A percentile compares a stretch with the other conserved stretches of the same genome.
These are phyloP conservation scores for Alternaria angustiovoidea DNA, from an alignment of 2,329 filamentous ascomycete species.

Conservation along the genomic window DNA sequence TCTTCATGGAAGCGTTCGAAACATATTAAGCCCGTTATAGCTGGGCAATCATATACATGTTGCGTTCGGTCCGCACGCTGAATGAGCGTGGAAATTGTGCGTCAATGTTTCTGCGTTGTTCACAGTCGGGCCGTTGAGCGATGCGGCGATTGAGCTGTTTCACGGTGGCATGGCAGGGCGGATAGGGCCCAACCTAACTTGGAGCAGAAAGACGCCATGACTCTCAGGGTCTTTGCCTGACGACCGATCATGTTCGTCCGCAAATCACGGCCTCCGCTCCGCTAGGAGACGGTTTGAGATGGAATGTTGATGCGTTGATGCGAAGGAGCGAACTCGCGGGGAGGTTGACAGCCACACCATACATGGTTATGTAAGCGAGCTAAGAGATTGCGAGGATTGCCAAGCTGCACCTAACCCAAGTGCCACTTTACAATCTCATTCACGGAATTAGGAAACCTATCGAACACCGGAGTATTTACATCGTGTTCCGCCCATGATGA, in stretches of 20 bases:
- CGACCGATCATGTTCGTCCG: neutral
- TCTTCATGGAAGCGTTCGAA: neutral
- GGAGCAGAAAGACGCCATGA: neutral
- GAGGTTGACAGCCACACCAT: neutral
- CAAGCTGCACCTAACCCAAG: neutral
- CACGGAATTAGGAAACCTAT: too few relatives aligned
- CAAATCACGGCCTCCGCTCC: neutral
- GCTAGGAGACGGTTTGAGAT: neutral
- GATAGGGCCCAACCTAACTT: neutral
- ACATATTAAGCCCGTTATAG: neutral
- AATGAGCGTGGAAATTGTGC: neutral
- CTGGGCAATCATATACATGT: neutral
- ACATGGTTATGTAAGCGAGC: neutral
- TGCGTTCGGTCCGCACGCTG: neutral
- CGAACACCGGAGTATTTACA: neutral
- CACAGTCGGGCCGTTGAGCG: constrained; percentile 1
- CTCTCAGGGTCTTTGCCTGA: neutral
- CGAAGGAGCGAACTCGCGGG: constrained; percentile 2
- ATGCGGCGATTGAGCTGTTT: neutral
- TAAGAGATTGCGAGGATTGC: neutral
- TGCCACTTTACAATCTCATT: too few relatives aligned
- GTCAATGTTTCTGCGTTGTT: neutral
- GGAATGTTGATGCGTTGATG: neutral
- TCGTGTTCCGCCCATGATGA: neutral
- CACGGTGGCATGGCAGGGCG: neutral